Evolutionary conservation across 345 rosid species (phyloP).

Genomic region (Dipteronia sinensis): DNA sequence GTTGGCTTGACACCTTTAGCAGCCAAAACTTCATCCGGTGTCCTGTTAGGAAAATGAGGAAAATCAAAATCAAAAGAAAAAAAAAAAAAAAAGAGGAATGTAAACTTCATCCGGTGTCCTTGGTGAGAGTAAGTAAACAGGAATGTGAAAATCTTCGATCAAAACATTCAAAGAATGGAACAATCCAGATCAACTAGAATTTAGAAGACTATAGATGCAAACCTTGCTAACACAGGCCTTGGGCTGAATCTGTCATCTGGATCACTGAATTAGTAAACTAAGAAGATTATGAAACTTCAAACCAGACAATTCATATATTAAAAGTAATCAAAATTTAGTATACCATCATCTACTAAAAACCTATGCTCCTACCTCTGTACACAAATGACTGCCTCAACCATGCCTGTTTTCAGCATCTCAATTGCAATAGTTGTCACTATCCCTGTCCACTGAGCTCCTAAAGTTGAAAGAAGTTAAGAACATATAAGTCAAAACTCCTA

Average conservation of each 20-base stretch:
- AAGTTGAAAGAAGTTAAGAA: slow-evolving; percentile 19
- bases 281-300: slow-evolving; percentile 1
- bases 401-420: slow-evolving; percentile 84
- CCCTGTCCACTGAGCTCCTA: slow-evolving; percentile 99
- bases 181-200: slow-evolving; percentile 4
- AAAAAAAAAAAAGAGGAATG: no score
- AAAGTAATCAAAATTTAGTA: not conserved
- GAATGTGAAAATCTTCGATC: slow-evolving; percentile 1
- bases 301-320: not conserved
- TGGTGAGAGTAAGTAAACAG: slow-evolving; percentile 5
- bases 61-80: not conserved
- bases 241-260: slow-evolving; percentile 90
- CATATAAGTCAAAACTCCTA: slow-evolving; percentile 12
- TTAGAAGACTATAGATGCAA: slow-evolving; percentile 14
- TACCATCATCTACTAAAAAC: slow-evolving; percentile 3
- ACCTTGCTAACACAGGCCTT: slow-evolving; percentile 94
- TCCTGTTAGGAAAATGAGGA: slow-evolving; percentile 40
- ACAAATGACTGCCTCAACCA: slow-evolving; percentile 95
- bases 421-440: slow-evolving; percentile 93
- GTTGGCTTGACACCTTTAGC: slow-evolving; percentile 97
- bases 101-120: no score
- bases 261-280: slow-evolving; percentile 52
- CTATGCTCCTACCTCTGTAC: slow-evolving; percentile 71
- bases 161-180: slow-evolving; percentile 15
- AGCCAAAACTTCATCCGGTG: slow-evolving; percentile 95